Evolutionary conservation across 2,329 filamentous ascomycete species (phyloP).

Genomic region (Apiospora rasikravindrae): DNA sequence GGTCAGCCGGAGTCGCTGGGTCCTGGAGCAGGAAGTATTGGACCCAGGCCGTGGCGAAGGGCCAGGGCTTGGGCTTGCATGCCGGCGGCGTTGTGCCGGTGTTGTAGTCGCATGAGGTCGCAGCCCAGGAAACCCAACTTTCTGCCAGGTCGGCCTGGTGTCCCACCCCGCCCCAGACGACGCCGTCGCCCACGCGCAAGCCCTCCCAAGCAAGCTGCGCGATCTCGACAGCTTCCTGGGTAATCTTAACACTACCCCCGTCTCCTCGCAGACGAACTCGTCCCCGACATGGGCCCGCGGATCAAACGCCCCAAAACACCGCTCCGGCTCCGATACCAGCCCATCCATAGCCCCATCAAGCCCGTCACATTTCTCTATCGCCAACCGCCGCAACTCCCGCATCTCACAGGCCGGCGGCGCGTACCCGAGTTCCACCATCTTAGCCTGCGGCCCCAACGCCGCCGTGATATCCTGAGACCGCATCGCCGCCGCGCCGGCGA

Average conservation of each 20-base stretch:
- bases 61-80: neutral
- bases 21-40: slow-evolving; percentile 6
- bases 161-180: neutral
- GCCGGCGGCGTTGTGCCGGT: neutral
- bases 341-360: neutral
- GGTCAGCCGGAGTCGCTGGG: neutral
- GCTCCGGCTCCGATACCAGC: neutral
- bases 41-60: neutral
- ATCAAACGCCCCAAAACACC: neutral
- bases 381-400: neutral
- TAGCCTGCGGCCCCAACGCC: neutral
- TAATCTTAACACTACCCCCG: neutral
- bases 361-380: neutral
- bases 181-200: neutral
- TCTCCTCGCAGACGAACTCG: neutral
- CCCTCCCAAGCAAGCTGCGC: neutral
- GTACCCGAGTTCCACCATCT: neutral
- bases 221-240: neutral
- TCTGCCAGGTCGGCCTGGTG: neutral
- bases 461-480: neutral
- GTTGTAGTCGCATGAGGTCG: neutral
- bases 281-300: neutral
- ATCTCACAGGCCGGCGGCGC: slow-evolving; percentile 15
- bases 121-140: neutral
- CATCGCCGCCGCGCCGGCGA: neutral